Evolutionary conservation across 1,139 yeast species (phyloP).

Genomic region (Candida albicans): DNA sequence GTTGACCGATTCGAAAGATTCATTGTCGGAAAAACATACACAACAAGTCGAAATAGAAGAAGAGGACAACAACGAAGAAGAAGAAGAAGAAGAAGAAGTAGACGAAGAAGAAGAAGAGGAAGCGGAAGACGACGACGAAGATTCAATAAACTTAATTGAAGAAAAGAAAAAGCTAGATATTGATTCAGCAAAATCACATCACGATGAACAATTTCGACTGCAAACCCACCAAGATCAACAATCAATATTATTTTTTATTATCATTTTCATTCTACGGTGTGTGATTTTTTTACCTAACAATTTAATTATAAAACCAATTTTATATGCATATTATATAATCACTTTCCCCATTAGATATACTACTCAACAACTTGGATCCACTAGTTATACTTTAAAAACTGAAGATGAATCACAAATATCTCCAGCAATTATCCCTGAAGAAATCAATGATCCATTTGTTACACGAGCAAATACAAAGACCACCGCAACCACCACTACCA

Average conservation of each 20-base stretch:
- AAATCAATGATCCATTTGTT: conserved; percentile 11
- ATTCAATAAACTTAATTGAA: conserved; percentile 5
- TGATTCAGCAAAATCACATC: background rate
- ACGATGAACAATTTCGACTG: conserved; percentile 2
- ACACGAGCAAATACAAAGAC: conserved; percentile 11
- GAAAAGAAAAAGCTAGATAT: conserved; percentile 8
- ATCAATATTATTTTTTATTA: conserved; percentile 1
- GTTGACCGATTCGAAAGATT: too few species aligned
- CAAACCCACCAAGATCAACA: background rate
- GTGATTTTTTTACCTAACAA: conserved; percentile 22
- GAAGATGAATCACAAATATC: conserved; percentile 1
- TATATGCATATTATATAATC: conserved; percentile 20
- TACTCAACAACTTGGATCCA: conserved; percentile 9
- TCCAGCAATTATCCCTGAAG: conserved; percentile 1
- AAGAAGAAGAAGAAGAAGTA: conserved; percentile 17
- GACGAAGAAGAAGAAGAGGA: conserved; percentile 19
- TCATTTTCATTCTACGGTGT: conserved; percentile 8
- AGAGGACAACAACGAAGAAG: conserved; percentile 19
- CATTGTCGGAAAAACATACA: conserved; percentile 13
- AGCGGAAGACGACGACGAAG: conserved; percentile 11
- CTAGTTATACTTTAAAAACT: background rate
- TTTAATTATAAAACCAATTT: conserved; percentile 22
- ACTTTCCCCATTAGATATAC: conserved; percentile 21
- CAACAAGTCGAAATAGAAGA: conserved; percentile 9
- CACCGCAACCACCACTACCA: background rate